Percentiles rank a stretch among this genome's conserved stretches.
Evolutionary conservation across 2,329 filamentous ascomycete genomes (phyloP).

Genomic region (Fonsecaea nubica): DNA sequence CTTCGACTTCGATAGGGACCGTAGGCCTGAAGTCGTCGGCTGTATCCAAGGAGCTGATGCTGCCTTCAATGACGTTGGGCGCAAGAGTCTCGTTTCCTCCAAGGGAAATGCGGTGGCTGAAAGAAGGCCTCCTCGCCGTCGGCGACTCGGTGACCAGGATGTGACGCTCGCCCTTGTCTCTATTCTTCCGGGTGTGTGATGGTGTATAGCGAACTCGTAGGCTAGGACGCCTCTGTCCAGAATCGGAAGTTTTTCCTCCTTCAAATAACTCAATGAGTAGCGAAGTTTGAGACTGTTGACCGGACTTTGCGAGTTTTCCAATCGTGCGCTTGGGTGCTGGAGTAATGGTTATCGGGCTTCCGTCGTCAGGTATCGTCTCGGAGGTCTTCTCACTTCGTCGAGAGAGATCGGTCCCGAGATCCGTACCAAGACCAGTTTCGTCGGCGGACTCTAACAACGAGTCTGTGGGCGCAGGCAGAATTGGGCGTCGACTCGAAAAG

Average conservation of each 20-base stretch:
- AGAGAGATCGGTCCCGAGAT: constrained; percentile 56
- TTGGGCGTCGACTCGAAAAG: constrained; percentile 56
- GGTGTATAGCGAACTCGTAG: constrained; percentile 82
- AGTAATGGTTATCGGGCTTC: constrained; percentile 86
- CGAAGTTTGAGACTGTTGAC: constrained; percentile 78
- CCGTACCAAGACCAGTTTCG: constrained; percentile 53
- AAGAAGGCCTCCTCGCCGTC: constrained; percentile 73
- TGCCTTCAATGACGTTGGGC: constrained; percentile 65
- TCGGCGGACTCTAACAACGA: constrained; percentile 50
- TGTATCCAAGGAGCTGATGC: constrained; percentile 76
- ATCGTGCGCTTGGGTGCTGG: constrained; percentile 72
- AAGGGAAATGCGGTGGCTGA: constrained; percentile 71
- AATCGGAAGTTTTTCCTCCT: constrained; percentile 67
- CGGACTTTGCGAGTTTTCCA: constrained; percentile 61
- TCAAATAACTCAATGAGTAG: constrained; percentile 96
- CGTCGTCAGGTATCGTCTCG: constrained; percentile 60
- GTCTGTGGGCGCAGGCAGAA: constrained; percentile 58
- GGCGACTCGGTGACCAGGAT: constrained; percentile 86
- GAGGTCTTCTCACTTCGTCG: constrained; percentile 58
- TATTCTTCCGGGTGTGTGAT: constrained; percentile 64
- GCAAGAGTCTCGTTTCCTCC: constrained; percentile 46
- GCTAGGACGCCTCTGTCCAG: constrained; percentile 74
- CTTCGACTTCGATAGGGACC: constrained; percentile 86
- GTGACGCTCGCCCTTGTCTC: constrained; percentile 66
- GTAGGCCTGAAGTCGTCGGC: constrained; percentile 69